Evolutionary conservation across 225 moss, liverwort and hornwort genomes (phyloP).

Genomic region (Climacium dendroides): DNA sequence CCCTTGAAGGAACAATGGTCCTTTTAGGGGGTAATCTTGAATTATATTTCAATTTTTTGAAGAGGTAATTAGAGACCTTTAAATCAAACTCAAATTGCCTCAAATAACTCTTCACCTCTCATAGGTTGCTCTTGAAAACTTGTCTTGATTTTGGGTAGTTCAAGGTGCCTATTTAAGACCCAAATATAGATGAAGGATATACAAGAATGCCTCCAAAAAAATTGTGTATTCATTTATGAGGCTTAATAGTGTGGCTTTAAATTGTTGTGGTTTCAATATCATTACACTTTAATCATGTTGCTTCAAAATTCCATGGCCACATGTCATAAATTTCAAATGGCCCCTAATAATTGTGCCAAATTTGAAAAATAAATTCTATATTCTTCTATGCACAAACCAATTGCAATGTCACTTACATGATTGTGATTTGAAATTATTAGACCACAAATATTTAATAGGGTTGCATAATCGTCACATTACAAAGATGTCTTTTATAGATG

Average conservation of each 20-base stretch:
- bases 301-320: background rate
- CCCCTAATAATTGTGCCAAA: rapidly evolving
- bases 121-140: background rate
- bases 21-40: no score
- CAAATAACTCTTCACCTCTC: background rate
- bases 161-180: background rate
- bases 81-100: background rate
- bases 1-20: no score
- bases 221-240: background rate
- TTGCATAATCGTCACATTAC: rapidly evolving
- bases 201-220: background rate
- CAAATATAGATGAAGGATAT: background rate
- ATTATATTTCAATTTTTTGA: background rate
- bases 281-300: rapidly evolving
- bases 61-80: background rate
- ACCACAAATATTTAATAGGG: background rate
- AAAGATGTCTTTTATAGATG: background rate
- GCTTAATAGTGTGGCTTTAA: background rate
- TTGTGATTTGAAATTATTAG: rapidly evolving
- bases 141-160: background rate
- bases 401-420: rapidly evolving
- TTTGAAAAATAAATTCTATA: background rate
- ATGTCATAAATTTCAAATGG: background rate
- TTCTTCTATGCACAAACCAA: background rate
- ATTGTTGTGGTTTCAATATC: background rate